phyloP scores from a whole-genome alignment of 2,329 filamentous ascomycete species.

The Purpureocillium takamizusanense region DNA sequence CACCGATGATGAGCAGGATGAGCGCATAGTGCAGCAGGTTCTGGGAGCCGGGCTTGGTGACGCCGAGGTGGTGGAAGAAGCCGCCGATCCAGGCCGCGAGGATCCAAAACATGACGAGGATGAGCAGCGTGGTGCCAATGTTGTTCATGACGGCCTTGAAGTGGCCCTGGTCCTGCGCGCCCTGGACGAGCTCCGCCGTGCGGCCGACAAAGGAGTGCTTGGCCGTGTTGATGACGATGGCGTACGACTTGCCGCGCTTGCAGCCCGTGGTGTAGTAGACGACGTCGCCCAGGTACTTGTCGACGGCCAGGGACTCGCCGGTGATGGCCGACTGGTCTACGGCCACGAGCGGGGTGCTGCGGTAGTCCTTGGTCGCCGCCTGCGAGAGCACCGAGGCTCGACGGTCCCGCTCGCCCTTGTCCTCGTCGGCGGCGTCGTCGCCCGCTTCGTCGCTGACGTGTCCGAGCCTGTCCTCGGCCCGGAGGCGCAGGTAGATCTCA shows the following conservation, averaged over 20 bases:
- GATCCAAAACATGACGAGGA: constrained; percentile 72
- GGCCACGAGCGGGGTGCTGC: constrained; percentile 59
- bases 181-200: constrained; percentile 65
- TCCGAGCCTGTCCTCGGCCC: too few species aligned
- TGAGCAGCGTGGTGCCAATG: constrained; percentile 64
- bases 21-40: constrained; percentile 61
- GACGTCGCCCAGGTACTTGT: constrained; percentile 69
- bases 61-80: constrained; percentile 65
- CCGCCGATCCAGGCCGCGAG: constrained; percentile 68
- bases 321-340: constrained; percentile 75
- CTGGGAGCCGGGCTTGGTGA: constrained; percentile 46
- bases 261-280: constrained; percentile 75
- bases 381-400: too few species aligned
- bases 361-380: constrained; percentile 21
- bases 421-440: too few species aligned
- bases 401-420: too few species aligned
- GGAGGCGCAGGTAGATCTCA: too few species aligned
- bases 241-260: constrained; percentile 72
- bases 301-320: constrained; percentile 69
- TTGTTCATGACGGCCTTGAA: constrained; percentile 81
- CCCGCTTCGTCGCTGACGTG: too few species aligned
- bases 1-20: constrained; percentile 68
- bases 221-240: constrained; percentile 57
- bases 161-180: constrained; percentile 66
- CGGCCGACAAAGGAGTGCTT: constrained; percentile 69